Conservation (phyloP, 352 stramenopile genomes). For the Globisporangium sylvaticum region DNA sequence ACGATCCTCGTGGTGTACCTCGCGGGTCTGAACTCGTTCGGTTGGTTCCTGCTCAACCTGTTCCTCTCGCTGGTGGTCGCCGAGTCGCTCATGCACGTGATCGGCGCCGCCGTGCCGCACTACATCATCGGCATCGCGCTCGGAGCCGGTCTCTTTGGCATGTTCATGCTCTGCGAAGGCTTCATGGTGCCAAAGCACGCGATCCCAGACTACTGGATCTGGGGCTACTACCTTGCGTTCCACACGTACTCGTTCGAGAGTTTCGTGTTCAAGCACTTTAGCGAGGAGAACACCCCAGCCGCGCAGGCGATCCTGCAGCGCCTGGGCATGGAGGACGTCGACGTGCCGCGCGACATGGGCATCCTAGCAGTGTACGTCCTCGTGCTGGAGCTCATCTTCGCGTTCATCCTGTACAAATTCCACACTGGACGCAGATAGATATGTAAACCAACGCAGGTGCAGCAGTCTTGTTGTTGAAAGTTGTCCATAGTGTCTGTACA, state of each 20-base stretch:
- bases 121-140: slow-evolving; percentile 88
- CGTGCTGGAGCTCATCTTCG: slow-evolving; percentile 51
- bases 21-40: slow-evolving; percentile 52
- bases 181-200: slow-evolving; percentile 68
- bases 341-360: slow-evolving; percentile 48
- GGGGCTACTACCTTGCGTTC: slow-evolving; percentile 85
- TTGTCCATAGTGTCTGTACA: no score
- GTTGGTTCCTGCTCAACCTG: slow-evolving; percentile 65
- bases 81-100: slow-evolving; percentile 79
- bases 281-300: slow-evolving; percentile 14
- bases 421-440: slow-evolving; percentile 49
- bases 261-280: slow-evolving; percentile 86
- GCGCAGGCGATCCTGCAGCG: slow-evolving; percentile 7
- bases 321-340: slow-evolving; percentile 52
- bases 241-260: slow-evolving; percentile 85
- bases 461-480: no score
- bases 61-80: slow-evolving; percentile 72
- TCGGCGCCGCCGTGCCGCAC: slow-evolving; percentile 75
- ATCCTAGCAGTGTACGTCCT: slow-evolving; percentile 47
- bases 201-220: slow-evolving; percentile 77
- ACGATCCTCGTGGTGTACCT: slow-evolving; percentile 48
- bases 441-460: no score
- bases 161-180: slow-evolving; percentile 88
- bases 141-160: slow-evolving; percentile 73
- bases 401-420: slow-evolving; percentile 54